Percentiles rank a stretch among this genome's conserved stretches.
Evolutionary conservation across 768 basidiomycete genomes (phyloP).

Genomic region (Gloeophyllum trabeum): DNA sequence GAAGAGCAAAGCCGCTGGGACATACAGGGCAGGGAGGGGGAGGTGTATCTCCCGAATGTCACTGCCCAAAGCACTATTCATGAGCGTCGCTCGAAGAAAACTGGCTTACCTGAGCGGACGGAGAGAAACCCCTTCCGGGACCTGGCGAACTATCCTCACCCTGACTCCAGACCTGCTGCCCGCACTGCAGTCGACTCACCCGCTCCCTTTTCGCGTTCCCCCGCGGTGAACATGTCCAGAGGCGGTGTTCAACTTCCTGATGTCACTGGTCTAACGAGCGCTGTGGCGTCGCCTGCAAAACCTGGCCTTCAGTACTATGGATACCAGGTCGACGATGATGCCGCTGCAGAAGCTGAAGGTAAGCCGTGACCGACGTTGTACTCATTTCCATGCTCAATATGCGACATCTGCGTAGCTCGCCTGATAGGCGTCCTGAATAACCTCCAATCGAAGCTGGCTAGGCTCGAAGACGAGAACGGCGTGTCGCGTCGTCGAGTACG

Average conservation of each 20-base stretch:
- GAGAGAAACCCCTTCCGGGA: constrained; percentile 30
- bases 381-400: not conserved
- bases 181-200: too few relatives aligned
- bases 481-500: constrained; percentile 74
- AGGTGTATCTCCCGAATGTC: constrained; percentile 1
- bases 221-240: not conserved
- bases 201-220: not conserved
- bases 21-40: constrained; percentile 4
- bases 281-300: constrained; percentile 64
- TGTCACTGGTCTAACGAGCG: constrained; percentile 74
- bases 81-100: constrained; percentile 1
- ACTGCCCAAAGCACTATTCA: constrained; percentile 10
- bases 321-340: constrained; percentile 31
- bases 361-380: constrained; percentile 8
- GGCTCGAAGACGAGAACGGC: constrained; percentile 74
- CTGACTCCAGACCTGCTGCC: too few relatives aligned
- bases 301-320: constrained; percentile 36
- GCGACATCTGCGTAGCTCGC: constrained; percentile 30
- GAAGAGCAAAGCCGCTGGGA: constrained; percentile 9
- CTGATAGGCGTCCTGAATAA: constrained; percentile 47
- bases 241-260: constrained; percentile 57
- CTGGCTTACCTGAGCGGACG: too few relatives aligned
- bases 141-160: constrained; percentile 16
- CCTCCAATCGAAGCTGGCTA: constrained; percentile 57
- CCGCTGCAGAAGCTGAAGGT: constrained; percentile 58